Evolutionary conservation across 306 rosid genomes (phyloP).

Genomic region (Rosa persica): DNA sequence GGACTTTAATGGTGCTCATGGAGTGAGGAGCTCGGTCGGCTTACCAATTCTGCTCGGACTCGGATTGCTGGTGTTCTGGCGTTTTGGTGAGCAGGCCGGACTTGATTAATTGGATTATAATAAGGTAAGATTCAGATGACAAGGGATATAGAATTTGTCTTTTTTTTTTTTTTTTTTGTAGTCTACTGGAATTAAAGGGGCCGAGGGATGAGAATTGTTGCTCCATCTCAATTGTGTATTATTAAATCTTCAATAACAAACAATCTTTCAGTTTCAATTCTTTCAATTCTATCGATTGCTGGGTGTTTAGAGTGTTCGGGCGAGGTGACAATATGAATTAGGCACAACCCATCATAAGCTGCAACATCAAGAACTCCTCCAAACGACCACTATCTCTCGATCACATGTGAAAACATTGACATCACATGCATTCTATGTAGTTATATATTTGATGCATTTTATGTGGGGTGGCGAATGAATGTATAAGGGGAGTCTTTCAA

Average conservation of each 20-base stretch:
- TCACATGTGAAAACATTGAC: too few species aligned
- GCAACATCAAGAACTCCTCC: neutral
- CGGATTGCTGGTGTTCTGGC: constrained; percentile 29
- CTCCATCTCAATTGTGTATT: constrained; percentile 15
- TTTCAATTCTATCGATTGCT: neutral
- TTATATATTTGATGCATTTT: too few species aligned
- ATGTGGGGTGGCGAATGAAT: too few species aligned
- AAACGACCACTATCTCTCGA: neutral
- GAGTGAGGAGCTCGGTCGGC: neutral
- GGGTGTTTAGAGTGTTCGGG: too few species aligned
- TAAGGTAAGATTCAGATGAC: constrained; percentile 14
- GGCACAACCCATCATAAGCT: neutral
- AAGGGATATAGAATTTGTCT: neutral
- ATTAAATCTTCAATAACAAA: constrained; percentile 1
- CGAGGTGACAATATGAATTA: neutral
- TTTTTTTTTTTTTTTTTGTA: neutral
- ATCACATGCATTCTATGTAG: too few species aligned
- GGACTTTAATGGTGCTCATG: constrained; percentile 17
- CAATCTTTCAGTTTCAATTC: neutral
- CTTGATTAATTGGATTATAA: neutral
- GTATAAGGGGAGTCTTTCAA: too few species aligned
- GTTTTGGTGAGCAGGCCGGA: constrained; percentile 14
- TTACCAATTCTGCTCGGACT: constrained; percentile 15
- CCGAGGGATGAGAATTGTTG: constrained; percentile 1
- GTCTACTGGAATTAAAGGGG: neutral